A percentile compares a stretch with the other conserved stretches of the same genome.
Conservation (phyloP, 2,329 filamentous ascomycete genomes). For the Aschersonia sp. region DNA sequence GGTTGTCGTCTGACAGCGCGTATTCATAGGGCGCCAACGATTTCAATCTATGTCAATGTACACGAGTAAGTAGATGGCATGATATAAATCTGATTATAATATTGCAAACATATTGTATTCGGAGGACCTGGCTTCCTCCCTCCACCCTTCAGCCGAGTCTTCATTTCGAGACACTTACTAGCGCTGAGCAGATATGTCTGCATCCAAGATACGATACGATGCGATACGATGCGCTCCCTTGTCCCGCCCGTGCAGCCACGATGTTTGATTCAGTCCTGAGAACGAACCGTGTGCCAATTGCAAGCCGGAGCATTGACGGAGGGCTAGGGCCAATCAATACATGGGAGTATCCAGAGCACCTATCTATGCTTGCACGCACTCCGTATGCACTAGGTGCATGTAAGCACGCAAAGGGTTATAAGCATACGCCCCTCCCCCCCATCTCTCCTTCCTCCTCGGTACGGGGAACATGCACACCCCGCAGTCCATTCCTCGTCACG, state of each 20-base stretch:
- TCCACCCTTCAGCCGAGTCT: neutral
- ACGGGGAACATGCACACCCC: neutral
- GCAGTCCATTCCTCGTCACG: neutral
- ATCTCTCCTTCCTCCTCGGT: neutral
- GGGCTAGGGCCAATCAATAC: too few relatives aligned
- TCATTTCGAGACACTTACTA: neutral
- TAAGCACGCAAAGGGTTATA: neutral
- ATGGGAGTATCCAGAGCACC: too few relatives aligned
- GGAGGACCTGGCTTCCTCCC: neutral
- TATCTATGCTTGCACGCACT: too few relatives aligned
- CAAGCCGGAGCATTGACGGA: too few relatives aligned
- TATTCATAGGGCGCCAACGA: neutral
- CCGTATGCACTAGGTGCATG: neutral
- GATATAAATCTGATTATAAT: neutral
- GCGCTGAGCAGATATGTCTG: neutral
- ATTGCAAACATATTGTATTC: neutral
- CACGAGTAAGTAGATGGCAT: neutral
- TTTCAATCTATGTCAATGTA: neutral
- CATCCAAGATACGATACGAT: neutral
- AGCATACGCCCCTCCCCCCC: neutral
- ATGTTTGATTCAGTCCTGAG: too few relatives aligned
- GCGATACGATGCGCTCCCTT: too few relatives aligned
- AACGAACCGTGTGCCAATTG: too few relatives aligned
- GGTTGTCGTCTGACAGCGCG: neutral
- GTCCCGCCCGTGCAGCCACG: too few relatives aligned